Conservation (phyloP, 768 basidiomycete species). For the Russula lepida region DNA sequence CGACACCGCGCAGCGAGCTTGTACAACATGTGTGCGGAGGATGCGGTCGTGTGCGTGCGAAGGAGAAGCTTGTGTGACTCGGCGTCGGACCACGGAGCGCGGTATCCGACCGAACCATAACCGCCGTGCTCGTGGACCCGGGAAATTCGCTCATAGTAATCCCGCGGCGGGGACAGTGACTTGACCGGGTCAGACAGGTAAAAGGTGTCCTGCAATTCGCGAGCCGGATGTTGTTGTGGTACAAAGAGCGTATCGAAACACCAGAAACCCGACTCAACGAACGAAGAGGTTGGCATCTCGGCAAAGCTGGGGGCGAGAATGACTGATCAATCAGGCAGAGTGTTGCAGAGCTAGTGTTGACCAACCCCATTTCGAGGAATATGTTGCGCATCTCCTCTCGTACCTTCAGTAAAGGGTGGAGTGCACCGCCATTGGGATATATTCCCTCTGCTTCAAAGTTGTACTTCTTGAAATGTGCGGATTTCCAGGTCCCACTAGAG, state of each 20-base stretch:
- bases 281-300: constrained; percentile 95
- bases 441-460: constrained; percentile 97
- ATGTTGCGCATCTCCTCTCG: constrained; percentile 96
- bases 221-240: constrained; percentile 96
- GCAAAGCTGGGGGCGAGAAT: constrained; percentile 58
- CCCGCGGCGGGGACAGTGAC: constrained; percentile 65
- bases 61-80: constrained; percentile 90
- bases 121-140: constrained; percentile 80
- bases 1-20: constrained; percentile 81
- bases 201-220: constrained; percentile 97
- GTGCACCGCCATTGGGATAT: constrained; percentile 80
- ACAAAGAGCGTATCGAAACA: constrained; percentile 98
- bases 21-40: constrained; percentile 89
- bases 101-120: constrained; percentile 91
- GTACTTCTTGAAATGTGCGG: constrained; percentile 91
- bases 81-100: constrained; percentile 89
- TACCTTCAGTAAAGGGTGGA: constrained; percentile 95
- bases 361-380: constrained; percentile 98
- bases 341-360: constrained; percentile 6
- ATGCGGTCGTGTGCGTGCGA: constrained; percentile 94
- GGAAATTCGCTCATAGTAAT: constrained; percentile 81
- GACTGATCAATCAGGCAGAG: not conserved
- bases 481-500: constrained; percentile 86
- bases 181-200: constrained; percentile 88
- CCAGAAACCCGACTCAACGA: constrained; percentile 99